A percentile compares a stretch with the other conserved stretches of the same genome.
Evolutionary conservation across 345 rosid species (phyloP).

Genomic region (Sonneratia caseolaris): DNA sequence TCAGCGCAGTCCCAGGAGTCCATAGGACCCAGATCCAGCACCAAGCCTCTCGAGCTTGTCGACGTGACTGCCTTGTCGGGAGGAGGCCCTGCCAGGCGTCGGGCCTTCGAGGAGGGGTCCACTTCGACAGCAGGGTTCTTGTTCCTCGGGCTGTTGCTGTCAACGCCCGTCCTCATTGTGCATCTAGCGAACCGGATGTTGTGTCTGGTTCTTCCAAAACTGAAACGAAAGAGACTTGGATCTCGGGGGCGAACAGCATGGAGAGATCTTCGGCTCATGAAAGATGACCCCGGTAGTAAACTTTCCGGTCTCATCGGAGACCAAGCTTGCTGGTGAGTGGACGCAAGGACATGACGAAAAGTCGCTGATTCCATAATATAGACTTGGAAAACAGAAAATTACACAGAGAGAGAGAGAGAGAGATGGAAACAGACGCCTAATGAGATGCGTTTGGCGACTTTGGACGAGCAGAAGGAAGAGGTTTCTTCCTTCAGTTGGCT

Average conservation of each 20-base stretch:
- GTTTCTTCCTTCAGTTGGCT: not conserved
- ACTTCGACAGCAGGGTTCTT: slow-evolving; percentile 2
- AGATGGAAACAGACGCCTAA: not conserved
- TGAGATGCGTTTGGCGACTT: not conserved
- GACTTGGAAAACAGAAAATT: not conserved
- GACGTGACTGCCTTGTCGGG: slow-evolving; percentile 16
- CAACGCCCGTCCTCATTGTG: slow-evolving; percentile 4
- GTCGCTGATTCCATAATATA: not conserved
- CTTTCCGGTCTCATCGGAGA: not conserved
- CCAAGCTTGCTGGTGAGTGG: not conserved
- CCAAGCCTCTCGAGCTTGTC: slow-evolving; percentile 25
- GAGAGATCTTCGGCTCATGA: not conserved
- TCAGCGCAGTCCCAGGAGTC: slow-evolving; percentile 34
- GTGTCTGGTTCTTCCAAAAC: not conserved
- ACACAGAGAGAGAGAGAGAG: not conserved
- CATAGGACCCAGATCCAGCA: slow-evolving; percentile 29
- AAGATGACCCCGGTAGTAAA: not conserved
- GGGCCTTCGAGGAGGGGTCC: not conserved
- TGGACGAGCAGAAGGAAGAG: not conserved
- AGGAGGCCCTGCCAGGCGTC: slow-evolving; percentile 3
- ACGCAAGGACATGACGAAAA: slow-evolving; percentile 2
- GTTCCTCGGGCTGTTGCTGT: slow-evolving; percentile 9
- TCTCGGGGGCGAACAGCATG: not conserved
- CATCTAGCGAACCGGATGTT: not conserved
- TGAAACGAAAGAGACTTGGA: not conserved